Base-by-base conservation (phyloP, 306 rosid genomes). In the Begonia fuchsioides region DNA sequence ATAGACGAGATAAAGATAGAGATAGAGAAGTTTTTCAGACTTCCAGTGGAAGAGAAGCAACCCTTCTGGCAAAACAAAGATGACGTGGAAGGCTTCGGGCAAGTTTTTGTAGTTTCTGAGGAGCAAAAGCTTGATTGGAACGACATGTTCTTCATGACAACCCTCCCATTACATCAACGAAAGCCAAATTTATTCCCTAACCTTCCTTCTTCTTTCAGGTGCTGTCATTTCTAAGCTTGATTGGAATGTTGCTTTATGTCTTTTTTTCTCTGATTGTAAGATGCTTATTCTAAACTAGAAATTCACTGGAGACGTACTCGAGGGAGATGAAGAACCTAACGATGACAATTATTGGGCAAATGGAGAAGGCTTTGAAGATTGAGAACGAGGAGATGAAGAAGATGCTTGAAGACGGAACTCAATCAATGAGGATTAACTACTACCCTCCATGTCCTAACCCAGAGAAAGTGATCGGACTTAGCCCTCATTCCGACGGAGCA, bases 41-140 rank as follows among this genome's bases (percentile, higher is more conserved):
- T 71, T 57, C 48, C 69, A 20, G 44, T 49, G 14, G 69, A 61
- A 47, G 72, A 66, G 38, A 71, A 65, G 56, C 57, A 66, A 62
- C 17, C 49, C 49, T 64, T 61, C 8, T 66, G 69, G 66, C 77
- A 71, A 61, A n/a, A 54, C 26, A 58, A 61, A 39, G 20, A 57
- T 10, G 16, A 61, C 15, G 62, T 47, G 0, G 72, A 66, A 51
- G 77, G 77, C 13, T 71, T 71, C 49, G 77, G 72, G 17, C 77
- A 71, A 19, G 50, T 43, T 6, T 61, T 66, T 61, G 72, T 66
- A 26, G 65, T 61, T 15, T 65, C 76, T 13, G 65, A 65, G 46
- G 62, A 71, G 18, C 77, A 71, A 44, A 71, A 71, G 72, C 52
- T 71, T 17, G 72, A 66, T 39, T 71, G 77, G 72, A 57, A 62